Percentiles rank a stretch among this genome's conserved stretches.
phyloP scores from a whole-genome alignment of 2,329 filamentous ascomycete genomes.

The Cercospora citrullina region DNA sequence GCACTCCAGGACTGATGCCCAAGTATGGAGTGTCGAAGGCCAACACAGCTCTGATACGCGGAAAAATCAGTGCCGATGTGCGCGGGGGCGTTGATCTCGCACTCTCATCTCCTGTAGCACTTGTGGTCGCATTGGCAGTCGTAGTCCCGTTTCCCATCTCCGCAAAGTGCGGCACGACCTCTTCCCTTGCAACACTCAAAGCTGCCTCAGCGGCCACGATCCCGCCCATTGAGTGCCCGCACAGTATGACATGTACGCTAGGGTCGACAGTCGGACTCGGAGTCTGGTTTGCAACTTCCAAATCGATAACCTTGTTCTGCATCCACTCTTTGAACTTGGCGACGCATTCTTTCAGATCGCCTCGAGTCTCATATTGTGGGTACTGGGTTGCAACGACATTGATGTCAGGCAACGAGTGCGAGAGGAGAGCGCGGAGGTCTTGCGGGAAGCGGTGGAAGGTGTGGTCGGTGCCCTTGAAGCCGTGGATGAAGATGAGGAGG shows the following conservation, averaged over 20 bases:
- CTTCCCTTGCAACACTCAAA: conserved; percentile 70
- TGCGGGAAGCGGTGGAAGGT: conserved; percentile 78
- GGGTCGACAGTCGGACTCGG: conserved; percentile 83
- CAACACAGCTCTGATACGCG: conserved; percentile 77
- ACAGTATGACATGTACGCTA: conserved; percentile 75
- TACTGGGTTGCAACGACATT: conserved; percentile 70
- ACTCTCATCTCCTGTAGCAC: conserved; percentile 3
- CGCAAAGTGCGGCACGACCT: conserved; percentile 44
- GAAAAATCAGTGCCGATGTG: conserved; percentile 70
- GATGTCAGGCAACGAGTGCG: conserved; percentile 66
- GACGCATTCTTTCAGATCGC: conserved; percentile 71
- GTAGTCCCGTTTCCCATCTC: not conserved
- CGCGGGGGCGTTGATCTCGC: conserved; percentile 26
- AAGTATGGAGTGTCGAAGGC: conserved; percentile 71
- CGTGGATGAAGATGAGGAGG: conserved; percentile 80
- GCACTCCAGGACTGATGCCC: conserved; percentile 75
- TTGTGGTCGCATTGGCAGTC: conserved; percentile 6
- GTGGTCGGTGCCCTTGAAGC: conserved; percentile 81
- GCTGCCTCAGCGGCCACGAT: conserved; percentile 91
- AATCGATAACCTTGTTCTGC: conserved; percentile 86
- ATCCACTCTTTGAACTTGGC: conserved; percentile 77
- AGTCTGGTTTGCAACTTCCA: conserved; percentile 80
- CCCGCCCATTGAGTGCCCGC: conserved; percentile 87
- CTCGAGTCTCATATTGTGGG: conserved; percentile 78
- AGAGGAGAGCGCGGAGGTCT: conserved; percentile 65